Evolutionary conservation across 495 filamentous ascomycete species (phyloP), one percentile per base, ranked within the genome.

Genomic region (Rhizodiscina lignyota): DNA sequence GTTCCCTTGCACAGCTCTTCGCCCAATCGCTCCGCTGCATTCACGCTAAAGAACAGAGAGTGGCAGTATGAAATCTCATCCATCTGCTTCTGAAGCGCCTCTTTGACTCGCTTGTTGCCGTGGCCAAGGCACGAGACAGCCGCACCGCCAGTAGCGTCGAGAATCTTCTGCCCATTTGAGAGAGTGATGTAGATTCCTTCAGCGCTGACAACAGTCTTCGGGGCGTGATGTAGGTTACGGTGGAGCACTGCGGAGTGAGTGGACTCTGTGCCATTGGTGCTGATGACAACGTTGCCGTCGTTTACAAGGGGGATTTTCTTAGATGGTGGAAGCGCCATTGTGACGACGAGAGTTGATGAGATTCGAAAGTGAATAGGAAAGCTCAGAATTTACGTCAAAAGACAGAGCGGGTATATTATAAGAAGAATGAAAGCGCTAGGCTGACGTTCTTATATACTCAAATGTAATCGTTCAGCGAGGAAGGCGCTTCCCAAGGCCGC

Each of bases 21-120:
- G 1, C 59, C 63, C 5, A 72, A 54, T 2, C 60, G 57, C 37
- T 71, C 66, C 3, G 18, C 30, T n/a, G 36, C 20, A 4, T 32
- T 21, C 3, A 39, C 41, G 5, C 34, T 37, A 30, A 41, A 49
- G 35, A 40, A 38, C 3, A 41, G 32, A 5, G 38, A 28, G 18
- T 41, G 21, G 21, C 33, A 27, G 29, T 51, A 51, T 1, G 32
- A 34, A 1, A 49, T 31, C n/a, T 34, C 12, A 23, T 41, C 27
- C 34, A 40, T 28, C 27, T 41, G 38, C 2, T 21, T 11, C 5
- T 12, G 32, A 11, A 47, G 38, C 15, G 46, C 47, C 21, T 22
- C 32, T 21, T 34, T 31, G 13, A 52, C 37, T n/a, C 50, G 50
- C 27, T 40, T 23, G 40, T 54, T 41, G 17, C 49, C 45, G 35